Evolutionary conservation across 345 rosid species (phyloP).

Genomic region (Balakata baccata): DNA sequence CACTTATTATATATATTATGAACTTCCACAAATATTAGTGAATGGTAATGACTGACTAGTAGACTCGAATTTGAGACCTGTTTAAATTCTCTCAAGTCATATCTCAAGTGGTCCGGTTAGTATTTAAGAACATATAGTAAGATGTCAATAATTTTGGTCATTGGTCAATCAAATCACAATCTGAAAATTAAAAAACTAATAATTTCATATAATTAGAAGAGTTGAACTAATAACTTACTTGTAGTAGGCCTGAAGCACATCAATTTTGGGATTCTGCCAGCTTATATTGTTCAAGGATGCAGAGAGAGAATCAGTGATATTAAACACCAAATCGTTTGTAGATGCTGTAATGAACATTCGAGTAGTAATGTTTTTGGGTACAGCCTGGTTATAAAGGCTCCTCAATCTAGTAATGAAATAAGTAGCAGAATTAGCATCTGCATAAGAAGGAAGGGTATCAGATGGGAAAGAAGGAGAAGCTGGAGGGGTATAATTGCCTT

Average conservation of each 20-base stretch:
- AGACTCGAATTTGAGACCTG: too few species aligned
- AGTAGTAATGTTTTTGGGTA: conserved; percentile 23
- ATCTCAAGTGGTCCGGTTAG: too few species aligned
- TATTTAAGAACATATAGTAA: too few species aligned
- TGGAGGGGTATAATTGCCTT: conserved; percentile 28
- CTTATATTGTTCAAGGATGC: conserved; percentile 48
- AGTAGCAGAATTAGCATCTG: conserved; percentile 20
- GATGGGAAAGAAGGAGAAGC: conserved; percentile 25
- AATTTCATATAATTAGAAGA: not conserved
- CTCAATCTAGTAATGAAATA: conserved; percentile 7
- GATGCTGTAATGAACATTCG: not conserved
- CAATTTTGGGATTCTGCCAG: conserved; percentile 22
- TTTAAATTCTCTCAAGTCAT: too few species aligned
- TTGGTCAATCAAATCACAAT: too few species aligned
- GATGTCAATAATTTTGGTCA: too few species aligned
- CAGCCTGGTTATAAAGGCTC: not conserved
- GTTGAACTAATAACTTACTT: not conserved
- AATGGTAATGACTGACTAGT: too few species aligned
- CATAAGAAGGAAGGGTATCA: conserved; percentile 19
- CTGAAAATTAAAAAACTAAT: too few species aligned
- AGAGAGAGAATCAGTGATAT: conserved; percentile 3
- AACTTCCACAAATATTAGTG: too few species aligned
- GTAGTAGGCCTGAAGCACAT: conserved; percentile 46
- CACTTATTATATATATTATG: too few species aligned
- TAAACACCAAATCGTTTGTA: not conserved